Conservation (phyloP, 78 protist species). For the Dictyostelium capitatum region DNA sequence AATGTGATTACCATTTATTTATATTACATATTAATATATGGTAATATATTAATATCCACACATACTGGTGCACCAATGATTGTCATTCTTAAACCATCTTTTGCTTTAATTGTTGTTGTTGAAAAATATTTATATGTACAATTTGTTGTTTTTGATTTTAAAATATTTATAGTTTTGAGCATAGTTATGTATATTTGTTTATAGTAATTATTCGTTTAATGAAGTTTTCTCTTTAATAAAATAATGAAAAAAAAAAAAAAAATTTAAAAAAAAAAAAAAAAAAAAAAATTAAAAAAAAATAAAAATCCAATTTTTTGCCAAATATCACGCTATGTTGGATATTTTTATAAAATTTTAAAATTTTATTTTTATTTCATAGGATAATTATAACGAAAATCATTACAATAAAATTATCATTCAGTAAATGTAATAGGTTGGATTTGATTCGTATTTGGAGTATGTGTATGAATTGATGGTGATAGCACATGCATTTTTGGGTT, state of each 20-base stretch:
- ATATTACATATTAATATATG: background rate
- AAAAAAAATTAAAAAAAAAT: background rate
- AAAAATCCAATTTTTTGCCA: too few species aligned
- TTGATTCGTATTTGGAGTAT: background rate
- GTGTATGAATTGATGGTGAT: background rate
- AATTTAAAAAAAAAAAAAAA: background rate
- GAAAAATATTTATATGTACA: background rate
- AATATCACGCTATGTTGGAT: too few species aligned
- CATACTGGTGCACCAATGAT: conserved; percentile 79
- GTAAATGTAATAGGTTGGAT: too few species aligned
- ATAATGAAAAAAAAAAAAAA: background rate
- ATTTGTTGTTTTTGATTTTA: background rate
- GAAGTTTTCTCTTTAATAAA: background rate
- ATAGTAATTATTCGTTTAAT: background rate
- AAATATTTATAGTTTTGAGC: background rate
- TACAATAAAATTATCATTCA: too few species aligned
- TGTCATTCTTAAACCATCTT: conserved; percentile 36
- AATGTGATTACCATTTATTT: background rate
- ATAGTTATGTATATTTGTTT: background rate
- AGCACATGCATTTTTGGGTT: background rate
- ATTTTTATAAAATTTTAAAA: too few species aligned
- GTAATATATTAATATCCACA: background rate
- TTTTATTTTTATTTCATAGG: too few species aligned
- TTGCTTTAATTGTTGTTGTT: background rate
- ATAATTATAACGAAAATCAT: too few species aligned